Evolutionary conservation across 2,329 filamentous ascomycete species (phyloP).

Genomic region (Lachnellula cervina): DNA sequence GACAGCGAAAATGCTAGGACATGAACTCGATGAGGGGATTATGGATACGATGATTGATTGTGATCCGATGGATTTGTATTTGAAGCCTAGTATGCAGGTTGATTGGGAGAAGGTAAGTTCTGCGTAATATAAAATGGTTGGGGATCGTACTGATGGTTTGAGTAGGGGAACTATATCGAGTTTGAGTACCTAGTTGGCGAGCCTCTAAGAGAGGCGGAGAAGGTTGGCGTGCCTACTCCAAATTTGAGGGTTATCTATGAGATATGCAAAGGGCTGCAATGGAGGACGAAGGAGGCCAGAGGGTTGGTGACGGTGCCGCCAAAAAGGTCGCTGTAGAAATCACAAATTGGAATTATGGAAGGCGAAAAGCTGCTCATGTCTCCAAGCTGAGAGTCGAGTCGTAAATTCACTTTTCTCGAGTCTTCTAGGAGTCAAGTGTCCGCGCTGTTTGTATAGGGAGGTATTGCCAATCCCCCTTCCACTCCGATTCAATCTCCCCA

Average conservation of each 20-base stretch:
- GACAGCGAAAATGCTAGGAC: conserved; percentile 16
- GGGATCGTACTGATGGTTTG: not conserved
- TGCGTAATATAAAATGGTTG: too few species aligned
- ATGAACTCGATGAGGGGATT: conserved; percentile 19
- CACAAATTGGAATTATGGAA: not conserved
- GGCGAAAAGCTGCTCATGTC: too few species aligned
- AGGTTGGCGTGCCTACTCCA: conserved; percentile 45
- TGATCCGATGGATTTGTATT: conserved; percentile 44
- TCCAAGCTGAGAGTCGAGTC: too few species aligned
- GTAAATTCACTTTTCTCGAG: too few species aligned
- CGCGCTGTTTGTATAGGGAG: too few species aligned
- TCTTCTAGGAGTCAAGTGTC: too few species aligned
- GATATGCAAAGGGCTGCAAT: conserved; percentile 45
- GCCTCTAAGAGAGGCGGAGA: conserved; percentile 44
- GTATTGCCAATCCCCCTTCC: not conserved
- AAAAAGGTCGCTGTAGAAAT: conserved; percentile 3
- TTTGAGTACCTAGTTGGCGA: conserved; percentile 51
- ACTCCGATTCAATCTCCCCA: conserved; percentile 1
- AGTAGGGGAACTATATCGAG: conserved; percentile 48
- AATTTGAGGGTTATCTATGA: conserved; percentile 48
- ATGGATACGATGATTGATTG: conserved; percentile 36
- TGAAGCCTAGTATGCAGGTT: conserved; percentile 39
- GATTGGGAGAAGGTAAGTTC: not conserved
- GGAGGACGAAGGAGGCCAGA: conserved; percentile 36
- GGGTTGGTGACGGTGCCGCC: conserved; percentile 31